Evolutionary conservation across 805 yeast genomes (phyloP), one percentile per base, ranked within the genome.

Genomic region (Kuraishia piskuri): DNA sequence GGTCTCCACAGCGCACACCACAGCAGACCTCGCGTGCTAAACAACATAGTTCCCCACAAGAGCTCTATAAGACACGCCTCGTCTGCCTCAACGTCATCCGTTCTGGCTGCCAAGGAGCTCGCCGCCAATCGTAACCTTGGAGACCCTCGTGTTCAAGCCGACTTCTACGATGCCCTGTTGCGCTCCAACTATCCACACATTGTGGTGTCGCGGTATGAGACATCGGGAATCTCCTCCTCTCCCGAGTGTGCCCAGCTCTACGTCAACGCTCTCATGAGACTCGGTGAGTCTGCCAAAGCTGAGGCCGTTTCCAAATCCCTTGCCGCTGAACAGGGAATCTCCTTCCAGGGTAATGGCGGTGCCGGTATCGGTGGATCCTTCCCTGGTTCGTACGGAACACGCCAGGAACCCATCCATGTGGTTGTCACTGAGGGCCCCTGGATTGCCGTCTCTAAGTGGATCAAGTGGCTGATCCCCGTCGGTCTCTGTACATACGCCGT

Each of bases 181-280:
- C 80, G 80, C 54, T 79, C 92, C 53, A 88, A 88, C 69, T 94
- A 90, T 65, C 98, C 99, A n/a, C 96, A 90, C 62, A 85, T 92
- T 53, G 96, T 94, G 6, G 90, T 92, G n/a, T 86, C 94, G 54
- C 79, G 99, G 55, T 95, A 80, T 66, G 98, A 95, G 67, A 87
- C 95, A 8, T 87, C 94, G 0, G 96, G 96, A n/a, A 88, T 94
- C 53, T 94, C 96, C 9, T 73, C 85, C 12, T 84, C 88, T 54
- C 77, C 82, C 2, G 95, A 87, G 57, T 88, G 97, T 71, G 83
- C 90, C 52, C 78, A 77, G 57, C 73, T 88, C 44, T 94, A 94
- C 67, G 74, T 83, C 55, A 89, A 86, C 57, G 98, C 98, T 1
- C 73, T 94, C 60, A 82, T 80, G 59, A 82, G 82, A 62, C 74